Percentiles rank a stretch among this genome's conserved stretches.
These are phyloP conservation scores for Pichia sp. DNA, from an alignment of 1,139 yeast species.

Conservation along the genomic window DNA sequence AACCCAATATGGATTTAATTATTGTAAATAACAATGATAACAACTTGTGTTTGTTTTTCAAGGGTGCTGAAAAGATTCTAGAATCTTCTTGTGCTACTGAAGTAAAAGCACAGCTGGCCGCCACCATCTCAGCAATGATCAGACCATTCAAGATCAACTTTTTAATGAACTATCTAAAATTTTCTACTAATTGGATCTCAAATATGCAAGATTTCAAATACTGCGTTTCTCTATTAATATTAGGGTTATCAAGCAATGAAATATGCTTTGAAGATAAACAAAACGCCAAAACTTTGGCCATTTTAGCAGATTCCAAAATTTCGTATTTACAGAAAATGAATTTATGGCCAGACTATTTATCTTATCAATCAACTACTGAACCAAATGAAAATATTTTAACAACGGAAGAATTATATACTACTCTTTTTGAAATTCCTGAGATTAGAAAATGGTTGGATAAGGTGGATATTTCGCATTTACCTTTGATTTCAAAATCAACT, in stretches of 20 bases:
- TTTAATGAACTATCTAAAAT: constrained; percentile 18
- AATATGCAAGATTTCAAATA: constrained; percentile 13
- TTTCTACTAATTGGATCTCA: constrained; percentile 16
- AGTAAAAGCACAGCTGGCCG: constrained; percentile 12
- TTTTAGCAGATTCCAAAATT: constrained; percentile 7
- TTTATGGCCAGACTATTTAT: constrained; percentile 10
- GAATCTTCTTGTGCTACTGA: constrained; percentile 6
- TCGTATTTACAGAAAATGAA: constrained; percentile 6
- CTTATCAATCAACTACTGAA: constrained; percentile 4
- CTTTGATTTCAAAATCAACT: constrained; percentile 11
- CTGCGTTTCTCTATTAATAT: constrained; percentile 13
- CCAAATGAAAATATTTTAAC: constrained; percentile 5
- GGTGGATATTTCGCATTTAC: constrained; percentile 5
- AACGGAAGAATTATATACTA: constrained; percentile 1
- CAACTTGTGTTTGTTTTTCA: constrained; percentile 22
- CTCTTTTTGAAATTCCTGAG: not conserved
- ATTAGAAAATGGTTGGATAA: constrained; percentile 8
- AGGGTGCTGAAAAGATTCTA: constrained; percentile 14
- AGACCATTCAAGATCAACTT: constrained; percentile 17
- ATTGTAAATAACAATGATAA: constrained; percentile 24
- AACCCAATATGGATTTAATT: constrained; percentile 24
- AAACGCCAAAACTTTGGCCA: constrained; percentile 4
- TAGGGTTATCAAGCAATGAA: constrained; percentile 8
- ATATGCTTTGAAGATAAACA: not conserved
- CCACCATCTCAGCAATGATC: constrained; percentile 10